Evolutionary conservation across 148 eudicot genomes (phyloP), one percentile per base, ranked within the genome.

Genomic region (Silene latifolia): DNA sequence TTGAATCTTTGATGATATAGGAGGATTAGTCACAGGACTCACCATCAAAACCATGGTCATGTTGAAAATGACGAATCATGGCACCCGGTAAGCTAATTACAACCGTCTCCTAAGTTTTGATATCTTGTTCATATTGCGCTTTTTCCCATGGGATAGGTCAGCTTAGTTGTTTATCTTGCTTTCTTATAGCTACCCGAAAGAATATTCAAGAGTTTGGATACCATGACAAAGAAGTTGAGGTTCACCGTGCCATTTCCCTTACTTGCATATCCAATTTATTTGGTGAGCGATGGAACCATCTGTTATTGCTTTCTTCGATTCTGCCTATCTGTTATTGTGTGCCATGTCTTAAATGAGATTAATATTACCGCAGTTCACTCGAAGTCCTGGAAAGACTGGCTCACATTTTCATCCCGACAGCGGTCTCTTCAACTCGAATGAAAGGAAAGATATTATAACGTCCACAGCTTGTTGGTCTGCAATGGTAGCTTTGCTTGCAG

Each of bases 21-120:
- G 96, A 91, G 92, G 78, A 89, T 91, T 63, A 91, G 96, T 83
- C 96, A 91, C 67, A 87, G 91, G 76, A 91, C 92, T 74, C 96
- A 91, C 57, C 96, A 91, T 80, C 89, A 83, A 80, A 91, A 91
- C 84, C 96, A 91, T 84, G 96, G 96, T 7, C 90, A 91, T 76
- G 92, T 89, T 72, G 96, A 91, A 76, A 91, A 91, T 48, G 96
- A 91, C 81, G 96, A 91, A 80, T 88, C 92, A 35, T 91, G 92
- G 92, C 91, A 88, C 58, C 92, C 92, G 13, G 92, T 91, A 79
- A 85, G 89, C 67, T 9, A 15, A 51, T 51, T 15, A 51, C 56
- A 51, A 51, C 44, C 44, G 44, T 39, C 9, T 39, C 44, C 8
- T 39, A 39, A 39, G 44, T 39, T 39, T 39, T 6, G 44, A 39